Percentiles rank a stretch among this genome's conserved stretches.
Evolutionary conservation across 257 asterid species (phyloP).

Genomic region (Plantago ovata): DNA sequence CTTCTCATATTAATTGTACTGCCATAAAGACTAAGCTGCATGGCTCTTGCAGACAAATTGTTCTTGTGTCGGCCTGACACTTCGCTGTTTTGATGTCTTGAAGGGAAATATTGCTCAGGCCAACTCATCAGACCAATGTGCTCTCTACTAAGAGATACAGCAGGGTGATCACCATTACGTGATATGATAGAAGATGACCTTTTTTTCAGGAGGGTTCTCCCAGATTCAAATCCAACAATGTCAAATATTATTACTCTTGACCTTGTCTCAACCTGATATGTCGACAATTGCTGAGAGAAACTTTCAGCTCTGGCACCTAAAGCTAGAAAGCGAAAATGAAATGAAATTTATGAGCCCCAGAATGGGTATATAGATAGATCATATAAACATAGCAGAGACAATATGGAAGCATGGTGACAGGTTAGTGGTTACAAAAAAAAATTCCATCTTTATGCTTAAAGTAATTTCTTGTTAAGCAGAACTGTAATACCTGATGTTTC

Average conservation of each 20-base stretch:
- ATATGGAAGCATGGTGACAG: constrained; percentile 1
- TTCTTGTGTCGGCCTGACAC: constrained; percentile 29
- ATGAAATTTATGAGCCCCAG: background rate
- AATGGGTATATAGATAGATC: background rate
- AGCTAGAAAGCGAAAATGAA: constrained; percentile 7
- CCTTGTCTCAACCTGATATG: constrained; percentile 70
- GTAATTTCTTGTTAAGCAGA: constrained; percentile 12
- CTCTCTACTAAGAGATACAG: constrained; percentile 46
- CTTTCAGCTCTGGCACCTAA: constrained; percentile 48
- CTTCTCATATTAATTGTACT: constrained; percentile 57
- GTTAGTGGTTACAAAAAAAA: background rate
- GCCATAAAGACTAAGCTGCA: constrained; percentile 78
- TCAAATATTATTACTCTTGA: constrained; percentile 66
- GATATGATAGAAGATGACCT: constrained; percentile 49
- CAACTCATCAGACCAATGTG: constrained; percentile 69
- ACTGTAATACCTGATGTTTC: constrained; percentile 55
- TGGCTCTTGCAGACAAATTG: constrained; percentile 65
- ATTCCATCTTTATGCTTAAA: background rate
- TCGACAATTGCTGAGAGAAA: constrained; percentile 44
- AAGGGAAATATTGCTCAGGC: constrained; percentile 47
- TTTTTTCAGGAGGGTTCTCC: constrained; percentile 41
- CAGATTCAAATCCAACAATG: constrained; percentile 52
- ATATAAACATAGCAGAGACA: background rate
- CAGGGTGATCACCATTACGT: constrained; percentile 43
- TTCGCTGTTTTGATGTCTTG: constrained; percentile 29